Evolutionary conservation across 1,284 basidiomycete species (phyloP).

Genomic region (Chiua sp.): DNA sequence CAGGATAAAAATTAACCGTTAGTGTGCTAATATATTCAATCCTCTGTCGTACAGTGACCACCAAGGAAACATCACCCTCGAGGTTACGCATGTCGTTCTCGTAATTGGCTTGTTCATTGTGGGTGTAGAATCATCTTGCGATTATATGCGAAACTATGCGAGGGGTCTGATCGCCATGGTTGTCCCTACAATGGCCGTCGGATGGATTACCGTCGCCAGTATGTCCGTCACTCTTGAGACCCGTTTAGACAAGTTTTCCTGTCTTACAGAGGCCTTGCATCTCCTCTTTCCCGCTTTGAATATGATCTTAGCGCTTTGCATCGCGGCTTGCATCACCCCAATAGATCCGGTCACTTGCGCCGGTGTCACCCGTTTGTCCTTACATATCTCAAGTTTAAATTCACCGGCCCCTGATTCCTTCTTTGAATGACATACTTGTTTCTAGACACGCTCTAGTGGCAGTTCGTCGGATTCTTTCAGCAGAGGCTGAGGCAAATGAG

Average conservation of each 20-base stretch:
- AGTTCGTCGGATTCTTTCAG: slow-evolving; percentile 85
- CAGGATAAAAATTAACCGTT: slow-evolving; percentile 77
- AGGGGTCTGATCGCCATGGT: slow-evolving; percentile 68
- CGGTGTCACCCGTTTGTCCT: slow-evolving; percentile 37
- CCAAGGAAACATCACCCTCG: slow-evolving; percentile 69
- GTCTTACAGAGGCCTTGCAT: slow-evolving; percentile 56
- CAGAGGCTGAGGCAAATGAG: slow-evolving; percentile 90
- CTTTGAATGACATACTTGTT: slow-evolving; percentile 87
- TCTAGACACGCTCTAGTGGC: slow-evolving; percentile 86
- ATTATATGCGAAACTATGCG: slow-evolving; percentile 67
- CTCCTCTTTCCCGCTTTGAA: slow-evolving; percentile 71
- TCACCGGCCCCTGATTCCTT: slow-evolving; percentile 41
- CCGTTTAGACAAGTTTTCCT: not conserved
- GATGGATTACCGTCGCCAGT: slow-evolving; percentile 74
- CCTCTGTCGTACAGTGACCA: slow-evolving; percentile 79
- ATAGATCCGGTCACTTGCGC: slow-evolving; percentile 87
- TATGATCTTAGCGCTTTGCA: slow-evolving; percentile 79
- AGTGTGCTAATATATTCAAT: slow-evolving; percentile 78
- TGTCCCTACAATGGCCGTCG: slow-evolving; percentile 80
- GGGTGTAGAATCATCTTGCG: slow-evolving; percentile 72
- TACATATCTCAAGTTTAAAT: not conserved
- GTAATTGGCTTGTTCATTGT: slow-evolving; percentile 75
- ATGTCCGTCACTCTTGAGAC: slow-evolving; percentile 14
- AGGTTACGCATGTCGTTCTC: slow-evolving; percentile 75
- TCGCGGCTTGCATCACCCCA: slow-evolving; percentile 92